Conservation (phyloP, 2,329 filamentous ascomycete species). For the Hypomyces perniciosus region DNA sequence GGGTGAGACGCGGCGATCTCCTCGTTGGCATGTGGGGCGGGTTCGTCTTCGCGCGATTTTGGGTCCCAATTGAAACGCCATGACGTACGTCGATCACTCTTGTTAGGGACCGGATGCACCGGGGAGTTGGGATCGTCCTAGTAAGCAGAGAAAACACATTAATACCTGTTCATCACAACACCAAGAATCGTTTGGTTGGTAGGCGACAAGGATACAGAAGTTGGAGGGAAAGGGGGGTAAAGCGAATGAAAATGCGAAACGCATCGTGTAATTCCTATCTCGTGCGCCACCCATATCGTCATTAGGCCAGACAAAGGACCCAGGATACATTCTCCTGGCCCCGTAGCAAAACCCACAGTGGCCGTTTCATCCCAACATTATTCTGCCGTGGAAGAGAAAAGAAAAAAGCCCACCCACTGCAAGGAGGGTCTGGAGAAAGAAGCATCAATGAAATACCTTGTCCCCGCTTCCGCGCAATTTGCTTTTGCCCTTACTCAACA, state of each 20-base stretch:
- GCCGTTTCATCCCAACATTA: slow-evolving; percentile 23
- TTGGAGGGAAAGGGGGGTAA: slow-evolving; percentile 8
- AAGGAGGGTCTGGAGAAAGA: slow-evolving; percentile 24
- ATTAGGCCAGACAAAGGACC: slow-evolving; percentile 26
- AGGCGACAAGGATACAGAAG: slow-evolving; percentile 6
- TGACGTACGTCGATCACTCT: slow-evolving; percentile 37
- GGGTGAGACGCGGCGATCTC: slow-evolving; percentile 14
- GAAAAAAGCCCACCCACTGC: slow-evolving; percentile 17
- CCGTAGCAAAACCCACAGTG: slow-evolving; percentile 20
- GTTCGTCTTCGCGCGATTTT: slow-evolving; percentile 24
- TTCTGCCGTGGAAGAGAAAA: slow-evolving; percentile 21
- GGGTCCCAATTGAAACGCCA: slow-evolving; percentile 37
- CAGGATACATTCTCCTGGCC: slow-evolving; percentile 17
- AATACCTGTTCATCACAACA: slow-evolving; percentile 26
- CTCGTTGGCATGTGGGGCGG: slow-evolving; percentile 18
- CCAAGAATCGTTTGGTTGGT: slow-evolving; percentile 21
- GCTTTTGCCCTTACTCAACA: slow-evolving; percentile 85
- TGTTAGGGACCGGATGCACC: slow-evolving; percentile 31
- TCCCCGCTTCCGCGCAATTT: slow-evolving; percentile 70
- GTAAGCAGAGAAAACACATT: slow-evolving; percentile 23
- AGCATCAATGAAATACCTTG: slow-evolving; percentile 75
- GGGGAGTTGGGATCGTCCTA: slow-evolving; percentile 32
- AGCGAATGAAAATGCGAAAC: slow-evolving; percentile 19
- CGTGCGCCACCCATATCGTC: slow-evolving; percentile 32
- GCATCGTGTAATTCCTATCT: slow-evolving; percentile 38